Base-by-base conservation (phyloP, 805 yeast species). In the Suhomyces tanzawaensis region DNA sequence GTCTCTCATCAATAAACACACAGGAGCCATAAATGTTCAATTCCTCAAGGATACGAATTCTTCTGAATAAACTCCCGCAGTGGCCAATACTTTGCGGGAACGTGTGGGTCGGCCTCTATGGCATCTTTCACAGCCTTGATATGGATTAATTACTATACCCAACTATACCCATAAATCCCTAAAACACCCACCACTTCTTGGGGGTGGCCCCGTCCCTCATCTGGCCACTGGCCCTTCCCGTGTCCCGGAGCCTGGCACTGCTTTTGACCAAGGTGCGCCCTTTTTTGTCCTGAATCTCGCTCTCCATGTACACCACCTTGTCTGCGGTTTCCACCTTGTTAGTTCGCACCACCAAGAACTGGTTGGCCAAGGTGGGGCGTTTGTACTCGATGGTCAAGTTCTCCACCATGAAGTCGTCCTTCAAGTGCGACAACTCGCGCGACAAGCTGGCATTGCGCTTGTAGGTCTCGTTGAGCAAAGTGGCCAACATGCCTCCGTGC, bases 401-500 rank as follows among this genome's bases (percentile, higher is more conserved):
- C 25, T 72, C 70, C 3, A 82, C 79, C 16, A 56, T 54, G 34
- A 48, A 54, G 27, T 53, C 53, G 32, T 71, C 76, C 15, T 72
- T 72, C 44, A 52, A 58, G 48, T 51, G 50, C 3, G 60, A 65
- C 49, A 50, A 22, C 45, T 54, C 24, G 43, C 48, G 36, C 39
- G 68, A 55, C 29, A 81, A 63, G 1, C 69, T 59, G 2, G 71
- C 77, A 40, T 72, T 66, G 36, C 81, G 71, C 46, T 81, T 80
- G 63, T 82, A 74, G 5, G 84, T 72, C 48, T 89, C 95, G 52
- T 87, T 93, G 38, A 88, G 63, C 1, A 89, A 64, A 0, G 95
- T 81, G 7, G 90, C 95, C 21, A 89, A 57, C 19, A 90, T 76
- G 0, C 97, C 97, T 3, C 97, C 97, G 55, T 89, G 97, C 3